Base-by-base conservation (phyloP, 139 green algal species). In the Raphidocelis subcapitata region DNA sequence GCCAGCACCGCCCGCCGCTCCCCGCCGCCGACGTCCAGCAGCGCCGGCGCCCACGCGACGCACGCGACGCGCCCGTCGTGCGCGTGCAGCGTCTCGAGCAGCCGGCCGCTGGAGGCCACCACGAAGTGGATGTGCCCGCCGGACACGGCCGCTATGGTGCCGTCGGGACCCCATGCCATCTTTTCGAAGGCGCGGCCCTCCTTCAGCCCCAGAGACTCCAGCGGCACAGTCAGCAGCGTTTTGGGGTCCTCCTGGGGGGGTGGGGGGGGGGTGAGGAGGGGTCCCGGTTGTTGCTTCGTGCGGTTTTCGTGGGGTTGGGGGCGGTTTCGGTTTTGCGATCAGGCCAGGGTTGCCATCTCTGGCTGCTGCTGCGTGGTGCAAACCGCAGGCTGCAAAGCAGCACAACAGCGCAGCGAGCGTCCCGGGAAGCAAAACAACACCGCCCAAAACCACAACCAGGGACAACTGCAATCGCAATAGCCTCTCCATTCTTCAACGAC, bases 241-340 rank as follows among this genome's bases (percentile, higher is more conserved):
- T 91, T 87, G 73, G 84, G 81, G 70, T 89, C 84, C 57, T 89
- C 84, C 46, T 62, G 65, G 21, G 63, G 49, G 49, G 49, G 49
- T 16, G 49, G 49, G 49, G 49, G 49, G 49, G 49, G 16, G n/a
- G n/a, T n/a, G n/a, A n/a, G n/a, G n/a, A n/a, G n/a, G n/a, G n/a
- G n/a, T n/a, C n/a, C n/a, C n/a, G n/a, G n/a, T n/a, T n/a, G n/a
- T n/a, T n/a, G n/a, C n/a, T n/a, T n/a, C n/a, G n/a, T n/a, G n/a
- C n/a, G n/a, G n/a, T n/a, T n/a, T n/a, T n/a, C n/a, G n/a, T n/a
- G n/a, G n/a, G n/a, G n/a, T n/a, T n/a, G n/a, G n/a, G n/a, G n/a
- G n/a, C n/a, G n/a, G n/a, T n/a, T n/a, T n/a, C n/a, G n/a, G n/a
- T n/a, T n/a, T n/a, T n/a, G n/a, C n/a, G n/a, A n/a, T n/a, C n/a